phyloP scores from a whole-genome alignment of 306 rosid genomes.

The Inga leiocalycina region DNA sequence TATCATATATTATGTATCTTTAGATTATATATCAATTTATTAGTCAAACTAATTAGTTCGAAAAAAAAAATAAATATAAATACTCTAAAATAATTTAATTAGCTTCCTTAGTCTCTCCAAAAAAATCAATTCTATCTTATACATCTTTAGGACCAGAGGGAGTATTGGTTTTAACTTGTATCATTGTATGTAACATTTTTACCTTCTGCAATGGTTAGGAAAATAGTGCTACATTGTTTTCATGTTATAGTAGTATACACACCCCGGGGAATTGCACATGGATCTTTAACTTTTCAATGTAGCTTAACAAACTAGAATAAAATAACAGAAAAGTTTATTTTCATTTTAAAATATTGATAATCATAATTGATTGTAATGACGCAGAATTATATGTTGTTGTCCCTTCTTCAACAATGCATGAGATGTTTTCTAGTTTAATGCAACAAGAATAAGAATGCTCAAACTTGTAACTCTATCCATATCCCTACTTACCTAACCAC shows the following conservation, averaged over 20 bases:
- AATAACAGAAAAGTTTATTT: background rate
- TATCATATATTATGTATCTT: too few relatives aligned
- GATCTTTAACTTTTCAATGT: background rate
- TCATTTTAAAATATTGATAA: background rate
- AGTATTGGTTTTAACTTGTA: background rate
- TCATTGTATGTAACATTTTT: background rate
- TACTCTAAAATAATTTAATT: too few relatives aligned
- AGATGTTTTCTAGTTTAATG: background rate
- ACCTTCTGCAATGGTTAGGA: background rate
- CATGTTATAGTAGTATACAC: background rate
- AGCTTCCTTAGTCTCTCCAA: too few relatives aligned
- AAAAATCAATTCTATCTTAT: too few relatives aligned
- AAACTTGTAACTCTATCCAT: background rate
- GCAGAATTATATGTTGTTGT: background rate
- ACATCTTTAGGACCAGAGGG: too few relatives aligned
- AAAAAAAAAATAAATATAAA: too few relatives aligned
- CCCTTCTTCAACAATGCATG: background rate
- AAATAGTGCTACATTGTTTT: background rate
- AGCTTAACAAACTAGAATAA: background rate
- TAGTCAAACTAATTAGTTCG: too few relatives aligned
- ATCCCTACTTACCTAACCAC: background rate
- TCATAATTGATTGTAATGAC: background rate
- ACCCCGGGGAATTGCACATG: background rate
- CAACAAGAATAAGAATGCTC: background rate
- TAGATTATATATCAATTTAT: too few relatives aligned